A percentile compares a stretch with the other conserved stretches of the same genome.
Conservation (phyloP, 192 early-diverging fungal genomes). For the Backusella morwellensis region DNA sequence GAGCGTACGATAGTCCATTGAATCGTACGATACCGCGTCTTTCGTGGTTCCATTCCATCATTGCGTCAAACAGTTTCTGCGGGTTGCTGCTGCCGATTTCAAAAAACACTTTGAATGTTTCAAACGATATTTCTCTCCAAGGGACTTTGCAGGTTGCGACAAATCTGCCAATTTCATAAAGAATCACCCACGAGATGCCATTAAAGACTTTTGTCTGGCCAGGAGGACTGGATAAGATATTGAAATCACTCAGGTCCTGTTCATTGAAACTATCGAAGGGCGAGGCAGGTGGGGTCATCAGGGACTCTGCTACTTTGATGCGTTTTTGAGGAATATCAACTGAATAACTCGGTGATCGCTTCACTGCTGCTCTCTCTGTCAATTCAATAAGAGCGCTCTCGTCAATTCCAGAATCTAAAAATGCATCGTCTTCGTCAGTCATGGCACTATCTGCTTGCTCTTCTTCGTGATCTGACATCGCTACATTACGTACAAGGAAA, state of each 20-base stretch:
- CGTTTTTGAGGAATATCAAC: background rate
- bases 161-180: constrained; percentile 20
- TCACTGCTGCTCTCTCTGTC: background rate
- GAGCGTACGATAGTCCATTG: background rate
- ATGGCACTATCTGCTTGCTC: background rate
- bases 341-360: background rate
- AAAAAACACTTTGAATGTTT: constrained; percentile 1
- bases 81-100: background rate
- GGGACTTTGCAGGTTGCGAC: background rate
- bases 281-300: background rate
- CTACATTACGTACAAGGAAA: background rate
- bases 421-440: background rate
- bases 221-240: background rate
- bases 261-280: background rate
- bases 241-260: background rate
- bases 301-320: background rate
- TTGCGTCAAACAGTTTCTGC: background rate
- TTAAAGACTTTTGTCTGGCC: background rate
- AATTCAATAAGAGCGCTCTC: background rate
- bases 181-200: background rate
- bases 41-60: constrained; percentile 13
- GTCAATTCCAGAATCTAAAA: background rate
- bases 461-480: background rate
- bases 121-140: constrained; percentile 8
- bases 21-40: background rate